These are phyloP conservation scores for Tylopilus intermedius DNA, from an alignment of 768 basidiomycete genomes.

Conservation along the genomic window DNA sequence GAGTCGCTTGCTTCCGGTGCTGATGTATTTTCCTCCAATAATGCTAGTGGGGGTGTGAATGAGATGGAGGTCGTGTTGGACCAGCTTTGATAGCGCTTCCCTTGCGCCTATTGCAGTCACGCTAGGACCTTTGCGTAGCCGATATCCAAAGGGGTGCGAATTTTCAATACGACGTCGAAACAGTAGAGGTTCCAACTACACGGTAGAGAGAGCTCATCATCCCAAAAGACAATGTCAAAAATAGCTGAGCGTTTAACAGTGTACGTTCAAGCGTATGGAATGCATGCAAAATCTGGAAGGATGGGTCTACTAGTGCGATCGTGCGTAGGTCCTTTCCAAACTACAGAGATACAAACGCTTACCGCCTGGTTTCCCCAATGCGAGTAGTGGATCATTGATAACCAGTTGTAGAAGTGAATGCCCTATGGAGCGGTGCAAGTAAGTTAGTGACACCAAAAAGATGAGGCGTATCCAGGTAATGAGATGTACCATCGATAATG, in stretches of 20 bases:
- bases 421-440: conserved; percentile 33
- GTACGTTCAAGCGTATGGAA: conserved; percentile 48
- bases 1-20: conserved; percentile 79
- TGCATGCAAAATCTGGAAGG: conserved; percentile 64
- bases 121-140: not conserved
- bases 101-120: not conserved
- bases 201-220: conserved; percentile 32
- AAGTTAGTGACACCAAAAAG: not conserved
- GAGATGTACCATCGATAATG: conserved; percentile 51
- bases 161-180: not conserved
- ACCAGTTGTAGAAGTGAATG: conserved; percentile 58
- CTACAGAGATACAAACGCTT: conserved; percentile 1
- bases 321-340: not conserved
- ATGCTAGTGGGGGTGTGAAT: conserved; percentile 36
- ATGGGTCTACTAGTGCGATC: conserved; percentile 34
- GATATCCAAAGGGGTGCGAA: not conserved
- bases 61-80: conserved; percentile 77
- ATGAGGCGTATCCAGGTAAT: not conserved
- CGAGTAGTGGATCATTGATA: conserved; percentile 57
- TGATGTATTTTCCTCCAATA: conserved; percentile 57
- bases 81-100: conserved; percentile 12
- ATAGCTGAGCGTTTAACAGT: conserved; percentile 44
- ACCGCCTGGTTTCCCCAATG: conserved; percentile 48
- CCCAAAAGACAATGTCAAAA: conserved; percentile 64
- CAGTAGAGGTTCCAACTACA: not conserved